Percentiles rank a stretch among this genome's conserved stretches.
Evolutionary conservation across 2,329 filamentous ascomycete genomes (phyloP).

Genomic region (Alternaria novae-zelandiae): DNA sequence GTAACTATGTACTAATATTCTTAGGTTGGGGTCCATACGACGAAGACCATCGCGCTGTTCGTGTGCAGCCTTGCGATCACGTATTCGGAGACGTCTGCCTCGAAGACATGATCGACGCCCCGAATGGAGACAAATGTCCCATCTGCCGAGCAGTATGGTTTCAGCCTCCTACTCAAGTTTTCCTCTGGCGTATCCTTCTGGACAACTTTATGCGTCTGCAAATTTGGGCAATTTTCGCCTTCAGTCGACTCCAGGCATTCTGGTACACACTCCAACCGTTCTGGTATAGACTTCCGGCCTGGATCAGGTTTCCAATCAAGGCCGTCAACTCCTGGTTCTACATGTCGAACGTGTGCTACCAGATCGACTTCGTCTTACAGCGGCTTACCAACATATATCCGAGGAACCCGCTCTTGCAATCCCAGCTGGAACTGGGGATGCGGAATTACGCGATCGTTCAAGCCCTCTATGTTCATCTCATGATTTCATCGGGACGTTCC

Average conservation of each 20-base stretch:
- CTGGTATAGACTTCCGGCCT: background rate
- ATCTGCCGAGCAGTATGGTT: slow-evolving; percentile 10
- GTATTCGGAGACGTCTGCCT: slow-evolving; percentile 20
- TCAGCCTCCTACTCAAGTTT: background rate
- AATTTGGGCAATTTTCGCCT: background rate
- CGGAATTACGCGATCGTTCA: background rate
- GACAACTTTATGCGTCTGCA: background rate
- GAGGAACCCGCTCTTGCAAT: background rate
- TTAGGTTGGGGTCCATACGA: slow-evolving; percentile 19
- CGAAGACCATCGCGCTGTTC: slow-evolving; percentile 12
- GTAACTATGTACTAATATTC: background rate
- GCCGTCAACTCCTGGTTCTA: background rate
- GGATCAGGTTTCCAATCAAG: background rate
- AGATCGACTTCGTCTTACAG: background rate
- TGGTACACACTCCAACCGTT: background rate
- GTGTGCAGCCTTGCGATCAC: slow-evolving; percentile 21
- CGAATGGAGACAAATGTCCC: slow-evolving; percentile 14
- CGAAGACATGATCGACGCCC: background rate
- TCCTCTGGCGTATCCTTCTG: background rate
- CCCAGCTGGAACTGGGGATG: background rate
- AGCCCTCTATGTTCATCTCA: background rate
- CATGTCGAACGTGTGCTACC: background rate
- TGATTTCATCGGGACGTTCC: background rate
- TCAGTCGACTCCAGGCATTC: background rate
- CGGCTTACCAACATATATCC: background rate